phyloP scores from a whole-genome alignment of 2,329 filamentous ascomycete species.

The Hypoxylon sp. region DNA sequence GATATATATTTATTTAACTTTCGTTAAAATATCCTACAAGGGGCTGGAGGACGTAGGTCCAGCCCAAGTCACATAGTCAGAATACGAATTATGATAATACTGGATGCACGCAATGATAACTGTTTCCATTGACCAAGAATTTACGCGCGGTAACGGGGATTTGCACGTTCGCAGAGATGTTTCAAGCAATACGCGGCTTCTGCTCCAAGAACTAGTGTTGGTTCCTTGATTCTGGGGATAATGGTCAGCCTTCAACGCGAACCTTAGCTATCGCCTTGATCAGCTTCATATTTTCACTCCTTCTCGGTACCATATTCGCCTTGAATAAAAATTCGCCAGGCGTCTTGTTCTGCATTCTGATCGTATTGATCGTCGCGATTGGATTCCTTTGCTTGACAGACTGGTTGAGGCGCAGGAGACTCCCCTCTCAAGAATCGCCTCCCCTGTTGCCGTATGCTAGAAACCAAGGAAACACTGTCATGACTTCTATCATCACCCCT shows the following conservation, averaged over 20 bases:
- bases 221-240: constrained; percentile 1
- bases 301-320: constrained; percentile 15
- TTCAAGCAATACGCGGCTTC: neutral
- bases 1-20: neutral
- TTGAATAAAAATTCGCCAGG: constrained; percentile 5
- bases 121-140: no score
- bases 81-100: neutral
- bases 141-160: neutral
- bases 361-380: neutral
- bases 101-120: no score
- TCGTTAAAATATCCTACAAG: neutral
- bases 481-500: constrained; percentile 13
- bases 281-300: constrained; percentile 13
- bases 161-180: neutral
- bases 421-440: neutral
- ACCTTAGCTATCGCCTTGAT: constrained; percentile 10
- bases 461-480: constrained; percentile 17
- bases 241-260: constrained; percentile 14
- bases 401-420: neutral
- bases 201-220: neutral
- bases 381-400: neutral
- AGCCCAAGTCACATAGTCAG: neutral
- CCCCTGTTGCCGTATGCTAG: constrained; percentile 1
- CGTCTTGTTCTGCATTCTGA: neutral
- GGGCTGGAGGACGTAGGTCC: neutral